These are phyloP conservation scores for Cladosporium austrohemisphaericum DNA, from an alignment of 2,329 filamentous ascomycete genomes.

Conservation along the genomic window DNA sequence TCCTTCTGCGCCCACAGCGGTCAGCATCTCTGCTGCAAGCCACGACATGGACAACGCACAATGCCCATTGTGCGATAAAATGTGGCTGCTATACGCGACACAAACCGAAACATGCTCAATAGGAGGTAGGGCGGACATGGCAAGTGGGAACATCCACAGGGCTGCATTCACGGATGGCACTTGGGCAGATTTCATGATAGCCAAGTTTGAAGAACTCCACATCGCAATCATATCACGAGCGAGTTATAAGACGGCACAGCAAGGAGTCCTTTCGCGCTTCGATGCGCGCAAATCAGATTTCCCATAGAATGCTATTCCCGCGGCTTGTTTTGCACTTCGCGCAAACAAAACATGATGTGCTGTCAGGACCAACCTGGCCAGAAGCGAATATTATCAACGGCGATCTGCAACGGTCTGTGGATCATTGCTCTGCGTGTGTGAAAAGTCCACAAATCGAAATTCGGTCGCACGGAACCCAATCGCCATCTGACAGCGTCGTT, in stretches of 20 bases:
- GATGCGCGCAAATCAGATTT: neutral
- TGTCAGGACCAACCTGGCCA: neutral
- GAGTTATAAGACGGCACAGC: neutral
- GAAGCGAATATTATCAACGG: conserved; percentile 3
- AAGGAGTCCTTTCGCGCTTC: too few relatives aligned
- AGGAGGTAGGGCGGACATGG: neutral
- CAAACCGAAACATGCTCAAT: neutral
- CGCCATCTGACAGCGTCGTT: conserved; percentile 4
- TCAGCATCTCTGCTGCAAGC: neutral
- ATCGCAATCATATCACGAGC: neutral
- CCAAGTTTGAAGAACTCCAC: too few relatives aligned
- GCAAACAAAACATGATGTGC: neutral
- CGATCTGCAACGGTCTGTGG: conserved; percentile 8
- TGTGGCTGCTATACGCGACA: neutral
- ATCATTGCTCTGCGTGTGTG: neutral
- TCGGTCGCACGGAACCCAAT: conserved; percentile 1
- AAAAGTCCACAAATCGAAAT: neutral
- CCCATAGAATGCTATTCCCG: neutral
- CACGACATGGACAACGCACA: neutral
- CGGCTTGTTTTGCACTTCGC: neutral
- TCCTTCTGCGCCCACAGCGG: too few relatives aligned
- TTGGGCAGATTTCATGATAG: too few relatives aligned
- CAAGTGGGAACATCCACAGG: neutral
- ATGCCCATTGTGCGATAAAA: neutral
- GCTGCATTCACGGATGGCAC: neutral